Evolutionary conservation across 169 alveolate genomes (phyloP).

Genomic region (Plasmodium chabaudi): DNA sequence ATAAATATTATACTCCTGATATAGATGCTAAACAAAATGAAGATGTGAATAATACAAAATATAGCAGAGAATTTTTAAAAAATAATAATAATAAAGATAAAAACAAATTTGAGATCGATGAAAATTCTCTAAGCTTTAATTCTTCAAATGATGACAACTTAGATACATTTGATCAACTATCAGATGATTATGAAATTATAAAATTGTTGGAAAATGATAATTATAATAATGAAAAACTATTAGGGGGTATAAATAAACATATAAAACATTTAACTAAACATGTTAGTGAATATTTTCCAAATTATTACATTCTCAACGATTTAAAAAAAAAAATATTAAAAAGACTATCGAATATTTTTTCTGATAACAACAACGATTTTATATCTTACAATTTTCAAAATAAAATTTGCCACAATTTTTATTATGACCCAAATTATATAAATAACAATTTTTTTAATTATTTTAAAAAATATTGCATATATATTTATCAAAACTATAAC

Average conservation of each 20-base stretch:
- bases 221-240: constrained; percentile 9
- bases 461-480: constrained; percentile 56
- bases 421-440: constrained; percentile 13
- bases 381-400: neutral
- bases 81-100: constrained; percentile 5
- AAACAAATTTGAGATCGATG: neutral
- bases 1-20: neutral
- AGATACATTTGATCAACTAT: constrained; percentile 55
- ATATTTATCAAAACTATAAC: constrained; percentile 12
- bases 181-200: constrained; percentile 77
- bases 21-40: neutral
- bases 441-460: constrained; percentile 42
- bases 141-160: constrained; percentile 63
- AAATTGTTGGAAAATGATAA: constrained; percentile 52
- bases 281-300: constrained; percentile 72
- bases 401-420: neutral
- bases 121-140: constrained; percentile 15
- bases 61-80: too few relatives aligned
- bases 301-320: constrained; percentile 47
- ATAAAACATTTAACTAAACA: constrained; percentile 70
- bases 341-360: constrained; percentile 56
- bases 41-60: neutral
- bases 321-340: constrained; percentile 40
- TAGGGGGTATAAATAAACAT: constrained; percentile 62
- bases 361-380: neutral